Evolutionary conservation across 2,329 filamentous ascomycete genomes (phyloP).

Genomic region (Arthrobotrys sphaeroides): DNA sequence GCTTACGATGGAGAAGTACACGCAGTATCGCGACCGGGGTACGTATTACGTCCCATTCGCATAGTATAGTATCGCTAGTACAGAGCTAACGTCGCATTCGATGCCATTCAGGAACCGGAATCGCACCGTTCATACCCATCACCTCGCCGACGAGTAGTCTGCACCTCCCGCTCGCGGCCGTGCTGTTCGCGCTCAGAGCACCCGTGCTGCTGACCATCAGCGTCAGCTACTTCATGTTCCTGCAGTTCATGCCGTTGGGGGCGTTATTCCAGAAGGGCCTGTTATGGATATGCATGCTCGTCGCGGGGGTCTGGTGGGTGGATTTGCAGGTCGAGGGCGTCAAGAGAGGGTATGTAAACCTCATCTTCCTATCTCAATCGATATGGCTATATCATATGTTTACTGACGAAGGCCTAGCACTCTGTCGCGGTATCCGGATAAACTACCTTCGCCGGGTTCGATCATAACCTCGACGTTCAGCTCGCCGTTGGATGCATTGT

Average conservation of each 20-base stretch:
- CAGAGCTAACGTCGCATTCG: slow-evolving; percentile 48
- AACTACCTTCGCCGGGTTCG: slow-evolving; percentile 80
- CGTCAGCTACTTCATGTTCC: slow-evolving; percentile 77
- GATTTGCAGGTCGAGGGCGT: slow-evolving; percentile 98
- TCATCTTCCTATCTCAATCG: not conserved
- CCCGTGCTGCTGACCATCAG: slow-evolving; percentile 77
- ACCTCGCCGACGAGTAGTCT: slow-evolving; percentile 72
- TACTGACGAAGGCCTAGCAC: slow-evolving; percentile 63
- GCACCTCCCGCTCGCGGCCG: slow-evolving; percentile 71
- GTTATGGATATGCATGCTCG: slow-evolving; percentile 85
- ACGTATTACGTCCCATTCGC: slow-evolving; percentile 57
- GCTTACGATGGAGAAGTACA: slow-evolving; percentile 85
- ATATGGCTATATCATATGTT: slow-evolving; percentile 17
- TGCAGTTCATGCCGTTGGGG: slow-evolving; percentile 82
- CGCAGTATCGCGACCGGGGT: slow-evolving; percentile 91
- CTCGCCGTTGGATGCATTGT: slow-evolving; percentile 89
- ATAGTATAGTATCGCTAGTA: too few species aligned
- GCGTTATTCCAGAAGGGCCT: slow-evolving; percentile 79
- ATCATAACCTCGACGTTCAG: slow-evolving; percentile 92
- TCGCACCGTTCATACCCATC: slow-evolving; percentile 92
- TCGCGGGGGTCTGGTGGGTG: slow-evolving; percentile 97
- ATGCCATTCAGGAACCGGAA: slow-evolving; percentile 77
- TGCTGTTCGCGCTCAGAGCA: slow-evolving; percentile 82
- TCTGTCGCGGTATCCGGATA: slow-evolving; percentile 76
- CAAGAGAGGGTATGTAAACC: slow-evolving; percentile 75